Percentiles rank a stretch among this genome's conserved stretches.
Conservation (phyloP, 345 rosid species). For the Mercurialis annua region DNA sequence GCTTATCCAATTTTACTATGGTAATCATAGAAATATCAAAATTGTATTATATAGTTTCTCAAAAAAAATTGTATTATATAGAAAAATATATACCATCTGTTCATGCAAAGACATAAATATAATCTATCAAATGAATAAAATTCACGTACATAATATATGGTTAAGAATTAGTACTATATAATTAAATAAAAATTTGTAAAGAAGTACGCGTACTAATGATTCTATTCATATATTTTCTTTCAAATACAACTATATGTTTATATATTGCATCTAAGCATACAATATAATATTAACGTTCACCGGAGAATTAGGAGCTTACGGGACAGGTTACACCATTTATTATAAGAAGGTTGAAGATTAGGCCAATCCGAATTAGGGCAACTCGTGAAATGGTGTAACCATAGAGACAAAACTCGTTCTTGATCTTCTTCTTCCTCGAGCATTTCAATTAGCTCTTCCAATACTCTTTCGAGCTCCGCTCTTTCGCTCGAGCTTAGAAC, state of each 20-base stretch:
- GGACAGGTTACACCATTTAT: conserved; percentile 69
- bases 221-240: too few relatives aligned
- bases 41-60: too few relatives aligned
- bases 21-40: neutral
- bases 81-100: too few relatives aligned
- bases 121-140: too few relatives aligned
- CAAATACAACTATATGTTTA: too few relatives aligned
- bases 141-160: too few relatives aligned
- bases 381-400: conserved; percentile 80
- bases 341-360: conserved; percentile 56
- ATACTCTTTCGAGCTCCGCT: conserved; percentile 48
- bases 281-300: conserved; percentile 12
- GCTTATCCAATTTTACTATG: neutral
- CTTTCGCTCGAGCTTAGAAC: conserved; percentile 49
- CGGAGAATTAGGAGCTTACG: conserved; percentile 52
- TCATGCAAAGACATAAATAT: too few relatives aligned
- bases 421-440: conserved; percentile 53
- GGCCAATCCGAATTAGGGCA: conserved; percentile 86
- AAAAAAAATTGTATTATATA: too few relatives aligned
- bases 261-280: too few relatives aligned
- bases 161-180: too few relatives aligned
- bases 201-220: too few relatives aligned
- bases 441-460: conserved; percentile 58
- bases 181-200: too few relatives aligned
- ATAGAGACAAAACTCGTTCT: conserved; percentile 69